phyloP scores from a whole-genome alignment of 306 rosid genomes.

The Ziziphus jujuba region DNA sequence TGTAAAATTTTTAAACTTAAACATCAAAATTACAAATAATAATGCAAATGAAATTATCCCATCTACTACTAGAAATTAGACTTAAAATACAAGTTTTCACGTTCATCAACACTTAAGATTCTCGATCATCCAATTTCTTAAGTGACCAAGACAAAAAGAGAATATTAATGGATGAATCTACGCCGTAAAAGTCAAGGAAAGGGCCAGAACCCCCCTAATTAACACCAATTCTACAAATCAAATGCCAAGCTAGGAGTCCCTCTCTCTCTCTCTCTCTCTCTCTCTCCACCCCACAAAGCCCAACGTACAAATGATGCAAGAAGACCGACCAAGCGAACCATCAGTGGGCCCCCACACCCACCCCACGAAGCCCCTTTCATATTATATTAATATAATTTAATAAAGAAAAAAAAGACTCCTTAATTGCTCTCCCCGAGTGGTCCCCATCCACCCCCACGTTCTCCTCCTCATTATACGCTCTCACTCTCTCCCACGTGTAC shows the following conservation, averaged over 20 bases:
- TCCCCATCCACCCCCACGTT: slow-evolving; percentile 59
- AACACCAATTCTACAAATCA: not conserved
- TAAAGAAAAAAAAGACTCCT: not conserved
- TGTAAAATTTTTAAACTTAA: too few species aligned
- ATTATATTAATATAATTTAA: too few species aligned
- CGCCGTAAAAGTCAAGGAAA: slow-evolving; percentile 1
- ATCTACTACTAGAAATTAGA: too few species aligned
- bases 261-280: not conserved
- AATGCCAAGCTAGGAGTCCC: not conserved
- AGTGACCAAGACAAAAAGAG: too few species aligned
- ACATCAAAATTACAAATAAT: too few species aligned
- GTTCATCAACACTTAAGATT: too few species aligned
- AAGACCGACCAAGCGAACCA: slow-evolving; percentile 43
- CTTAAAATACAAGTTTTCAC: too few species aligned
- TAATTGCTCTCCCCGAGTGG: slow-evolving; percentile 31
- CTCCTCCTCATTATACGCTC: slow-evolving; percentile 44
- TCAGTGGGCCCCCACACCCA: slow-evolving; percentile 22
- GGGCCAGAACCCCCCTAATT: slow-evolving; percentile 1
- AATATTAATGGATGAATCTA: too few species aligned
- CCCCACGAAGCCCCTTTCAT: not conserved
- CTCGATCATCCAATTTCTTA: too few species aligned
- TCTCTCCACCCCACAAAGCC: not conserved
- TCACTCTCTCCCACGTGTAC: slow-evolving; percentile 46
- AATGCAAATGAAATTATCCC: too few species aligned
- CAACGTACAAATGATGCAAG: slow-evolving; percentile 25